Percentiles rank a stretch among this genome's conserved stretches.
Conservation (phyloP, 345 rosid genomes). For the Euphorbia peplus region DNA sequence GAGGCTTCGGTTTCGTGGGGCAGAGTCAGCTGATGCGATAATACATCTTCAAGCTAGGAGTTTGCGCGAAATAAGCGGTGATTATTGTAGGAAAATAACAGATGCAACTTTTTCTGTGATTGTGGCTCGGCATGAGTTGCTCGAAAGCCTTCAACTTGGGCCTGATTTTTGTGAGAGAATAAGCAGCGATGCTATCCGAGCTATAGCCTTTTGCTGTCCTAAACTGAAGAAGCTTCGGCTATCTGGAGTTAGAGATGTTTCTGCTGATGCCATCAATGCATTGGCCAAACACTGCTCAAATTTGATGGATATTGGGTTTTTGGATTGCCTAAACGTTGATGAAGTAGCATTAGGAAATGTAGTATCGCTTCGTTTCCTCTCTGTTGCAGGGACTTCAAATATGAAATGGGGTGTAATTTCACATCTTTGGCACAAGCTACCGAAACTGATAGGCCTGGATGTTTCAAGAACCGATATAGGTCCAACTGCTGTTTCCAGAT, state of each 20-base stretch:
- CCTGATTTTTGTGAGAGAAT: conserved; percentile 36
- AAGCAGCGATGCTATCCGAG: conserved; percentile 40
- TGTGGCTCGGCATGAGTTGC: conserved; percentile 37
- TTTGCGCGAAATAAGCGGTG: conserved; percentile 35
- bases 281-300: conserved; percentile 32
- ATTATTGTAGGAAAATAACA: conserved; percentile 33
- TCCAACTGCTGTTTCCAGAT: conserved; percentile 18
- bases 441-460: conserved; percentile 30
- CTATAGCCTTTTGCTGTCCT: conserved; percentile 38
- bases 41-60: conserved; percentile 31
- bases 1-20: conserved; percentile 35
- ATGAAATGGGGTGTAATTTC: conserved; percentile 38
- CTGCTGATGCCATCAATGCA: conserved; percentile 37
- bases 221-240: conserved; percentile 32
- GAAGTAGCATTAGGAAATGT: conserved; percentile 37
- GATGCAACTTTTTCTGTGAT: conserved; percentile 34
- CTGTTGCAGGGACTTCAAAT: conserved; percentile 34
- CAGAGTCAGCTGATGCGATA: conserved; percentile 37
- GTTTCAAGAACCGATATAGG: conserved; percentile 38
- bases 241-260: conserved; percentile 34
- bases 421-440: conserved; percentile 29
- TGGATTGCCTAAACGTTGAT: conserved; percentile 27
- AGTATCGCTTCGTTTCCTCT: conserved; percentile 30
- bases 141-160: conserved; percentile 38
- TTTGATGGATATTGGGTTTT: conserved; percentile 33